Base-by-base conservation (phyloP, 768 basidiomycete genomes). In the Kwoniella pini region DNA sequence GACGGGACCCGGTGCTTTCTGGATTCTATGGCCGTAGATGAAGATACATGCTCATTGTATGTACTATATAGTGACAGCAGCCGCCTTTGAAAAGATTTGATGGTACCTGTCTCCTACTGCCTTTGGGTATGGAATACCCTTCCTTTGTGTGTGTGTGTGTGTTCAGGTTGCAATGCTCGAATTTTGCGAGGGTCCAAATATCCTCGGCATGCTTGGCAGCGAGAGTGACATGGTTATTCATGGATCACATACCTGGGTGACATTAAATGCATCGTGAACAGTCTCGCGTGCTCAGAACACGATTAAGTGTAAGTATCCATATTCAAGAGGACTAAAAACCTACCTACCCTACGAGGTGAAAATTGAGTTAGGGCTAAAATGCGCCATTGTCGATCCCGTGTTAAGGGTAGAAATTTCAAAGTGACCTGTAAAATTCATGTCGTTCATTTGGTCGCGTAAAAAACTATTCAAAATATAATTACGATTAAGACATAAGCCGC, bases 1-100 rank as follows among this genome's bases (percentile, higher is more conserved):
- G 31, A 50, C 48, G 48, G 30, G 48, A 50, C 15, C 13, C 27
- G 48, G 19, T 28, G 48, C 24, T 50, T 50, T 50, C 12, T 50
- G 24, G 28, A 17, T 50, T 50, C 48, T 50, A 31, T 50, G 48
- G 48, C 48, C 48, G 48, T 50, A 50, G 48, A 50, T 50, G 48
- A 33, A 50, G 11, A 19, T 19, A 13, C 4, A 4, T 4, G 6
- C 45, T 27, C 10, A 2, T 7, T 7, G 15, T 36, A 36, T 7
- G 7, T 15, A 36, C 15, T 36, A 36, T 36, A 36, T 36, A 36
- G 33, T n/a, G n/a, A n/a, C 33, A 36, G 15, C 7, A 7, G 33
- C 15, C 26, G 45, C 40, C 12, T 42, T 42, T 19, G 40, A 10
- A 42, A 13, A 19, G 40, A 6, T 36, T 36, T 36, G 33, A 36